These are phyloP conservation scores for Penicillium longicatenatum DNA, from an alignment of 495 filamentous ascomycete species.

Conservation along the genomic window DNA sequence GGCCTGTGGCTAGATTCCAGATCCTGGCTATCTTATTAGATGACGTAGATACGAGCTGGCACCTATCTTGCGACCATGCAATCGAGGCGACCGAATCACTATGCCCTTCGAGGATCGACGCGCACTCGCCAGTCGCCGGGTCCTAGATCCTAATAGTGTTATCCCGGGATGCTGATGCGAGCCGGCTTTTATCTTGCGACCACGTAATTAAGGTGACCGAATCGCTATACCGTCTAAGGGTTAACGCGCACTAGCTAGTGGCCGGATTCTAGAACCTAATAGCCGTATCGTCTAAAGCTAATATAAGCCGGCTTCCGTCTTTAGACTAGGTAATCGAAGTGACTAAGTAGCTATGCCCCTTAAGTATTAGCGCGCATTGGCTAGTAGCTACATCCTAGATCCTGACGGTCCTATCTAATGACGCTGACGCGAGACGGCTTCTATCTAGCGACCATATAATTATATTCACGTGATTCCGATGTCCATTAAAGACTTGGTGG, in stretches of 20 bases:
- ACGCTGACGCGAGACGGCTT: slow-evolving; percentile 5
- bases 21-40: no score
- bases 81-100: not conserved
- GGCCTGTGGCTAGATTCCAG: slow-evolving; percentile 10
- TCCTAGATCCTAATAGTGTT: not conserved
- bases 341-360: slow-evolving; percentile 13
- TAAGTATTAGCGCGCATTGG: slow-evolving; percentile 12
- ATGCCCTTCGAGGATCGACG: not conserved
- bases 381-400: slow-evolving; percentile 9
- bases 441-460: slow-evolving; percentile 11
- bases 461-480: no score
- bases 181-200: slow-evolving; percentile 9
- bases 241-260: not conserved
- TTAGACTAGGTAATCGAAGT: slow-evolving; percentile 7
- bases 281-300: not conserved
- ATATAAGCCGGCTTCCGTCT: slow-evolving; percentile 7
- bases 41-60: slow-evolving; percentile 2
- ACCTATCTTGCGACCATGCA: slow-evolving; percentile 2
- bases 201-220: slow-evolving; percentile 8
- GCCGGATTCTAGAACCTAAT: slow-evolving; percentile 1
- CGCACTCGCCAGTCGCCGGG: not conserved
- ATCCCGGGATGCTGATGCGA: slow-evolving; percentile 4
- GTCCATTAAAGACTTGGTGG: no score
- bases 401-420: not conserved
- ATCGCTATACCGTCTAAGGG: no score